phyloP scores from a whole-genome alignment of 2,329 filamentous ascomycete genomes.

The Neophaeococcomyces mojaviensis region DNA sequence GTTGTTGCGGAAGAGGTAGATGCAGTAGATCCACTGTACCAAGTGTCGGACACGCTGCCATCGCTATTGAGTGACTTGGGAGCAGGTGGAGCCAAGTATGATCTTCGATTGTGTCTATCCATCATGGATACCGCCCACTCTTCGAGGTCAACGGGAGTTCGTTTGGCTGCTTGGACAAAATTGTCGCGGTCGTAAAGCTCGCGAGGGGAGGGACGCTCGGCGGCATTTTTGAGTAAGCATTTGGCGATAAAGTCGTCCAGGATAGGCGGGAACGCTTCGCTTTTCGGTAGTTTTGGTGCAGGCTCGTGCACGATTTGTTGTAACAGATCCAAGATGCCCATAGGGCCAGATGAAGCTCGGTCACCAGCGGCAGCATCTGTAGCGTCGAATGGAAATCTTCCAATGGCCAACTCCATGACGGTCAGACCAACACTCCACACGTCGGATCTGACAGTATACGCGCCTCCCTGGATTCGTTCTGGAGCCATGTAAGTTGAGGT shows the following conservation, averaged over 20 bases:
- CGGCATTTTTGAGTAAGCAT: slow-evolving; percentile 83
- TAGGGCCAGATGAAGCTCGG: slow-evolving; percentile 62
- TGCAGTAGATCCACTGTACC: slow-evolving; percentile 20
- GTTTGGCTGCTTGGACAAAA: slow-evolving; percentile 92
- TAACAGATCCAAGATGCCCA: slow-evolving; percentile 88
- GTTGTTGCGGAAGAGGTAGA: slow-evolving; percentile 15
- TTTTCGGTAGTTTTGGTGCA: slow-evolving; percentile 87
- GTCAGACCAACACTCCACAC: slow-evolving; percentile 96
- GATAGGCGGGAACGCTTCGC: slow-evolving; percentile 91
- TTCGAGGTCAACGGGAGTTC: slow-evolving; percentile 86
- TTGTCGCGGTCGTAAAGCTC: slow-evolving; percentile 89
- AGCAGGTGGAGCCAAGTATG: slow-evolving; percentile 76
- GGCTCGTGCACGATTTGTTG: slow-evolving; percentile 98
- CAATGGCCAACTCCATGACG: slow-evolving; percentile 95
- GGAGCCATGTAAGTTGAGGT: slow-evolving; percentile 99
- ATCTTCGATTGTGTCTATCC: slow-evolving; percentile 92
- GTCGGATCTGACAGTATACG: slow-evolving; percentile 96
- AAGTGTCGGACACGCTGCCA: slow-evolving; percentile 25
- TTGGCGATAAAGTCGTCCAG: slow-evolving; percentile 96
- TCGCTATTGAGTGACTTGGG: slow-evolving; percentile 66
- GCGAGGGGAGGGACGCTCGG: slow-evolving; percentile 81
- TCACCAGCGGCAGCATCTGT: slow-evolving; percentile 70
- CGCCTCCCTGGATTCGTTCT: slow-evolving; percentile 92
- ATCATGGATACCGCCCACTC: slow-evolving; percentile 93
- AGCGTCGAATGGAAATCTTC: slow-evolving; percentile 86